These are phyloP conservation scores for Pythium dissotocum DNA, from an alignment of 352 stramenopile genomes.

Conservation along the genomic window DNA sequence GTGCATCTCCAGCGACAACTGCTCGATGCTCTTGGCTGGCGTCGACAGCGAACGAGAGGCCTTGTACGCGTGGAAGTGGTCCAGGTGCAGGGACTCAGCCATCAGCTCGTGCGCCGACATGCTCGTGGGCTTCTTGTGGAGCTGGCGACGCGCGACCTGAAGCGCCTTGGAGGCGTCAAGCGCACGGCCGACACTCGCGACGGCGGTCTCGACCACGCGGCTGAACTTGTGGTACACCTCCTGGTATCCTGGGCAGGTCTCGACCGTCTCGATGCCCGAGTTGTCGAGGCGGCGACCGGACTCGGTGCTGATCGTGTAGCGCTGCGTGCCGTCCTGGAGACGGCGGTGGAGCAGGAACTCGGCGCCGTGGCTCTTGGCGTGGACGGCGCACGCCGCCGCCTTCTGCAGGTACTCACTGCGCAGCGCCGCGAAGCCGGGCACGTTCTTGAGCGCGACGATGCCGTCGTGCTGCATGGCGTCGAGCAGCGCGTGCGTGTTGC, in stretches of 20 bases:
- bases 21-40: slow-evolving; percentile 24
- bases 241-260: slow-evolving; percentile 56
- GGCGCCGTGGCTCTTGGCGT: slow-evolving; percentile 43
- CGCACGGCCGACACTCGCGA: slow-evolving; percentile 54
- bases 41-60: slow-evolving; percentile 25
- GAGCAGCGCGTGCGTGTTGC: slow-evolving; percentile 37
- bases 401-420: slow-evolving; percentile 57
- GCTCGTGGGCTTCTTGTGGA: slow-evolving; percentile 8
- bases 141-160: slow-evolving; percentile 33
- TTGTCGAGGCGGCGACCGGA: slow-evolving; percentile 45
- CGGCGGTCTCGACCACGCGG: slow-evolving; percentile 48
- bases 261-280: slow-evolving; percentile 41
- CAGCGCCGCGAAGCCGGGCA: slow-evolving; percentile 52
- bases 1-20: slow-evolving; percentile 72
- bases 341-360: slow-evolving; percentile 71
- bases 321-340: slow-evolving; percentile 68
- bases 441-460: slow-evolving; percentile 77
- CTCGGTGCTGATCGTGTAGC: slow-evolving; percentile 74
- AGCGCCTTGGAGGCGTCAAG: slow-evolving; percentile 60
- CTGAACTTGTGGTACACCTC: slow-evolving; percentile 61
- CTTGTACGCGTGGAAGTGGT: slow-evolving; percentile 84
- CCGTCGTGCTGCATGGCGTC: slow-evolving; percentile 60
- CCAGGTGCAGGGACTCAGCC: slow-evolving; percentile 69
- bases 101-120: slow-evolving; percentile 63
- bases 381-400: slow-evolving; percentile 57